These are phyloP conservation scores for Mortierella sp. DNA, from an alignment of 371 early-diverging fungal species.

Conservation along the genomic window DNA sequence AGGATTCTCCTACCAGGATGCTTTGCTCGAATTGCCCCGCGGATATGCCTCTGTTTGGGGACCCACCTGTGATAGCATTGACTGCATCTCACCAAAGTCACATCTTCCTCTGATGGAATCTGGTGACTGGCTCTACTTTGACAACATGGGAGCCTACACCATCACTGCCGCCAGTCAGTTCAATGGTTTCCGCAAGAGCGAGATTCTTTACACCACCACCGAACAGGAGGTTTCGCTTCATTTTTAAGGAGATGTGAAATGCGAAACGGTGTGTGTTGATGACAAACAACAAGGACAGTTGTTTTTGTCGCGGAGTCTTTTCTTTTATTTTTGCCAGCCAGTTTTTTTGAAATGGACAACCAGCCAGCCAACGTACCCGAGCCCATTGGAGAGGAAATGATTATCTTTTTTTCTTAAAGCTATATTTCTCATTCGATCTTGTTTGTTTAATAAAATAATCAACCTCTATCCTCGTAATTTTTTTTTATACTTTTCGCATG, in stretches of 20 bases:
- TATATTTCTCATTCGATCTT: background rate
- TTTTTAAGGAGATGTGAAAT: slow-evolving; percentile 10
- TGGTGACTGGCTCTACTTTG: slow-evolving; percentile 97
- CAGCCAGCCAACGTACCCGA: slow-evolving; percentile 11
- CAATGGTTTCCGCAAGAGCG: slow-evolving; percentile 92
- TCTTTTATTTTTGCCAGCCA: background rate
- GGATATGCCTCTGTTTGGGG: slow-evolving; percentile 84
- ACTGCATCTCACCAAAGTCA: slow-evolving; percentile 83
- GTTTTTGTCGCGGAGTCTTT: slow-evolving; percentile 10
- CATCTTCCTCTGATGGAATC: slow-evolving; percentile 87
- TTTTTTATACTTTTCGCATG: background rate
- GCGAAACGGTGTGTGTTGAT: slow-evolving; percentile 20
- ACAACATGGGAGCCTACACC: slow-evolving; percentile 98
- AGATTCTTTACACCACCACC: slow-evolving; percentile 91
- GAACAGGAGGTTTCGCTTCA: slow-evolving; percentile 28
- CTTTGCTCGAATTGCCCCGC: slow-evolving; percentile 24
- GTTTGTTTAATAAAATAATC: background rate
- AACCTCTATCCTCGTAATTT: background rate
- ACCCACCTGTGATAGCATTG: slow-evolving; percentile 99
- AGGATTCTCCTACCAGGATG: slow-evolving; percentile 60
- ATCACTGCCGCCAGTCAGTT: slow-evolving; percentile 89
- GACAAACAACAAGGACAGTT: slow-evolving; percentile 28
- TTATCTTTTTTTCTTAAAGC: background rate
- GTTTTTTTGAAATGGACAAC: background rate
- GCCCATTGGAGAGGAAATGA: background rate